Evolutionary conservation across 129 eudicot species (phyloP).

Genomic region (Escallonia rubra): DNA sequence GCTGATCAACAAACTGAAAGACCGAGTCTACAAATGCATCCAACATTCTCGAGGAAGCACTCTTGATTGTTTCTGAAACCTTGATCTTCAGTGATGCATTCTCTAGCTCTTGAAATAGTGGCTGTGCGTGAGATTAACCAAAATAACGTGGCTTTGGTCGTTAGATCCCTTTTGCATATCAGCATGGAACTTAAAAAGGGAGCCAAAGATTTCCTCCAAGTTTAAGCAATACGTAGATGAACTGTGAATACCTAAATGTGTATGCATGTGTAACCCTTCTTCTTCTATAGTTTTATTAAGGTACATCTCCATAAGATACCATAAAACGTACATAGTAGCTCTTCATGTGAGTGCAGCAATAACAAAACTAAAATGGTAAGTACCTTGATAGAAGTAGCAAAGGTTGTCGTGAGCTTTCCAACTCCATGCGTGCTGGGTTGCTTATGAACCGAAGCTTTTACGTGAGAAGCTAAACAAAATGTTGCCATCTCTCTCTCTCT

Average conservation of each 20-base stretch:
- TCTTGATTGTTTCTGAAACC: conserved; percentile 13
- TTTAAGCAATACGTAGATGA: neutral
- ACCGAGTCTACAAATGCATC: conserved; percentile 20
- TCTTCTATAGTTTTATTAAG: too few relatives aligned
- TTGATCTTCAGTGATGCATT: neutral
- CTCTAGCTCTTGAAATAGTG: neutral
- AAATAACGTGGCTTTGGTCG: neutral
- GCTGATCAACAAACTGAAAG: conserved; percentile 27
- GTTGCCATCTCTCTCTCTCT: conserved; percentile 1
- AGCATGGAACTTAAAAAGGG: neutral
- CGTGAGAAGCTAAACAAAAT: neutral
- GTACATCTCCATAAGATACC: too few relatives aligned
- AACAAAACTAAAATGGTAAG: neutral
- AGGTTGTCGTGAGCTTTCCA: neutral
- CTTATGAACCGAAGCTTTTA: neutral
- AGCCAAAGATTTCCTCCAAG: too few relatives aligned
- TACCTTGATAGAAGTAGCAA: neutral
- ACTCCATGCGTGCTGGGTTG: neutral
- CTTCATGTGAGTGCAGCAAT: neutral
- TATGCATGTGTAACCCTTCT: too few relatives aligned
- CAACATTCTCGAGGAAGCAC: neutral
- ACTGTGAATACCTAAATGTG: too few relatives aligned
- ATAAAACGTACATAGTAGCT: neutral
- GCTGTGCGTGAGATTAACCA: neutral
- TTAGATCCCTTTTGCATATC: neutral